Evolutionary conservation across 1,139 yeast species (phyloP).

Genomic region (Hyphopichia pseudoburtonii): DNA sequence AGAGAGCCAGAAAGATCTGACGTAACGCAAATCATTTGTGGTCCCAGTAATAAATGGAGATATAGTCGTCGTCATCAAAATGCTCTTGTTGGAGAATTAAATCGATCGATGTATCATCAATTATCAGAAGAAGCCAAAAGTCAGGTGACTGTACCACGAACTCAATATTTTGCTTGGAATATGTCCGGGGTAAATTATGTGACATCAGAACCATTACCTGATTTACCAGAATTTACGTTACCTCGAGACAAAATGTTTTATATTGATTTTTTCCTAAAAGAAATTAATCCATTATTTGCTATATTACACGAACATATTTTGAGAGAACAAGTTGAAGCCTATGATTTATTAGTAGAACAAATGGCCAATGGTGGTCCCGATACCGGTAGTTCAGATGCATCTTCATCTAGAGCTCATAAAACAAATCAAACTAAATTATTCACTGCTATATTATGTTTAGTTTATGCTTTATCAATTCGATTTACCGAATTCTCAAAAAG

Average conservation of each 20-base stretch:
- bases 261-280: constrained; percentile 46
- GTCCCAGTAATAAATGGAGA: constrained; percentile 46
- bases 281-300: constrained; percentile 55
- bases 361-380: constrained; percentile 9
- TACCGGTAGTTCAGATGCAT: constrained; percentile 3
- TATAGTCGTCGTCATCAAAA: constrained; percentile 52
- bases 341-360: constrained; percentile 19
- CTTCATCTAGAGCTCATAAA: constrained; percentile 14
- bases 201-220: constrained; percentile 39
- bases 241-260: constrained; percentile 15
- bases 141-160: constrained; percentile 49
- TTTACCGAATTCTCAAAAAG: constrained; percentile 49
- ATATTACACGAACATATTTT: constrained; percentile 57
- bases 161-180: constrained; percentile 68
- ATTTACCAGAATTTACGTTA: constrained; percentile 24
- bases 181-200: constrained; percentile 58
- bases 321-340: constrained; percentile 49
- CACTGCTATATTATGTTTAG: constrained; percentile 50
- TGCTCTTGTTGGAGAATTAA: constrained; percentile 47
- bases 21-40: constrained; percentile 17
- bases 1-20: constrained; percentile 19
- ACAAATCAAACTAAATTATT: constrained; percentile 45
- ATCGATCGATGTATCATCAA: constrained; percentile 34
- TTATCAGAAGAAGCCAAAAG: constrained; percentile 39
- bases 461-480: constrained; percentile 53